Evolutionary conservation across 768 basidiomycete species (phyloP), one percentile per base, ranked within the genome.

Genomic region (Nidula microcarpa): DNA sequence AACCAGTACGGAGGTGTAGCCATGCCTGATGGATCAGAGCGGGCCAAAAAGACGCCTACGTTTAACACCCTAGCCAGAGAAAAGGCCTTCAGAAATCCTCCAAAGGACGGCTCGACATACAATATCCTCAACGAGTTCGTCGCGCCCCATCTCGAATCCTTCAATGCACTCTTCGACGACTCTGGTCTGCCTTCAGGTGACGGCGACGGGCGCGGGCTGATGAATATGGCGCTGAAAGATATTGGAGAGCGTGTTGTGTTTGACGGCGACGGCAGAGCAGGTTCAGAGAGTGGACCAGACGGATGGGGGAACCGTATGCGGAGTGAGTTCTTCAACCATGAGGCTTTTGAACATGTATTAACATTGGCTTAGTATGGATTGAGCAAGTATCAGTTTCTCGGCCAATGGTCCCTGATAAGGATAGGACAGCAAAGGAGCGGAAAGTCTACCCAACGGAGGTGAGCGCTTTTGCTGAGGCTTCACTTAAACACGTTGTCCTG

Each of bases 81-180:
- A 73, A 73, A 82, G 6, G 68, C 77, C 4, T 97, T 97, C 71
- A 79, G 81, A 68, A 76, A 85, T 53, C 97, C 96, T 0, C 78
- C 88, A 30, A 76, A 78, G 59, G 70, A 81, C 41, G 82, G 81
- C 17, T 80, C 89, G 18, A 83, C 85, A 10, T 84, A 91, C 58
- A 84, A 84, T 16, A 89, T 90, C 50, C 77, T 98, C 55, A 92
- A 97, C 60, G 91, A 96, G 70, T 91, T 98, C 62, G 93, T 98
- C 51, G 74, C 83, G 18, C 96, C 97, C 5, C 95, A 98, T 66
- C 83, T 98, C 56, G 90, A 98, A 68, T 94, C 91, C 37, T 98
- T 99, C 79, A 96, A 98, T 69, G 87, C 93, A 13, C 80, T 99
- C 30, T 95, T 98, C 67, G 95, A 98, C 63, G 94, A 96, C 67